Percentiles rank a stretch among this genome's conserved stretches.
Conservation (phyloP, 768 basidiomycete species). For the Calocybe indica region DNA sequence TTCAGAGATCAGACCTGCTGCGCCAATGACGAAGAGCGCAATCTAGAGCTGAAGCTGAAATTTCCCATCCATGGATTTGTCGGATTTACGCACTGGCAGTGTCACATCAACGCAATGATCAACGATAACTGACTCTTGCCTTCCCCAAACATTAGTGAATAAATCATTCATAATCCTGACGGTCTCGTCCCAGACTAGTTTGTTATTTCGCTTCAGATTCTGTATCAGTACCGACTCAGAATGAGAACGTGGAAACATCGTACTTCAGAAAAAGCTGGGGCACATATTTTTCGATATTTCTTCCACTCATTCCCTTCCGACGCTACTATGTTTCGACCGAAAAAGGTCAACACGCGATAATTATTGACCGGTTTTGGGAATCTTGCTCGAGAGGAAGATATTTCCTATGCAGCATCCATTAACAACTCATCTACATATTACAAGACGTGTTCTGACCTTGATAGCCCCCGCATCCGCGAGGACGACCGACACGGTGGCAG, state of each 20-base stretch:
- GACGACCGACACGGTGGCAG: slow-evolving; percentile 12
- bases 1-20: slow-evolving; percentile 33
- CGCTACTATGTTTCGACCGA: slow-evolving; percentile 58
- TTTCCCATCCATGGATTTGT: not conserved
- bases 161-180: slow-evolving; percentile 35
- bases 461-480: slow-evolving; percentile 35
- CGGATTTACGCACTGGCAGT: slow-evolving; percentile 33
- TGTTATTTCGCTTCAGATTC: slow-evolving; percentile 34
- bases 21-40: slow-evolving; percentile 49
- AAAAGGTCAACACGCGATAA: slow-evolving; percentile 42
- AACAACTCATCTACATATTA: not conserved
- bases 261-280: slow-evolving; percentile 64
- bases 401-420: slow-evolving; percentile 32
- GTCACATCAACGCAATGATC: slow-evolving; percentile 49
- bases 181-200: slow-evolving; percentile 44
- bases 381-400: slow-evolving; percentile 38
- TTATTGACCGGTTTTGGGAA: slow-evolving; percentile 52
- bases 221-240: not conserved
- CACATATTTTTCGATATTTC: slow-evolving; percentile 53
- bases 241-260: slow-evolving; percentile 5
- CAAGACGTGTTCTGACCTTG: slow-evolving; percentile 23
- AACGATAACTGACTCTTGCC: slow-evolving; percentile 29
- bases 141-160: slow-evolving; percentile 43
- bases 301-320: slow-evolving; percentile 65
- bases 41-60: slow-evolving; percentile 28